phyloP scores from a whole-genome alignment of 1,284 basidiomycete genomes.

The Rhodotorula sp. region DNA sequence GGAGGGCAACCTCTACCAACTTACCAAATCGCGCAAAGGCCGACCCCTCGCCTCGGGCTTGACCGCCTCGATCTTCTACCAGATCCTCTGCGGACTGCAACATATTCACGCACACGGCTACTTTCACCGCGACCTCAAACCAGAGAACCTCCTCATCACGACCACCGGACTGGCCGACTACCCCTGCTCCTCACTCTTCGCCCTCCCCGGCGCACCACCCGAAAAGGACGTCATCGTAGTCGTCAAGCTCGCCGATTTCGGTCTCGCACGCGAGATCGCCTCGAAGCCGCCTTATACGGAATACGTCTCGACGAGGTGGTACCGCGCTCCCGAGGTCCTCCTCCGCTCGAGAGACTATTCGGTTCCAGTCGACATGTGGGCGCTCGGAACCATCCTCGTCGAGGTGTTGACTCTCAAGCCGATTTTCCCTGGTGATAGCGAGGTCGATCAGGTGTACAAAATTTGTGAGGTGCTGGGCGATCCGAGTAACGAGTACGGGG shows the following conservation, averaged over 20 bases:
- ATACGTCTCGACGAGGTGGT: conserved; percentile 99
- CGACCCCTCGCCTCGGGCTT: conserved; percentile 91
- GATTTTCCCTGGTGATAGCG: conserved; percentile 94
- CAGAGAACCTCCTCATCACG: conserved; percentile 99
- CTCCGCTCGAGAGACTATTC: conserved; percentile 89
- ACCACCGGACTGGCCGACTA: conserved; percentile 96
- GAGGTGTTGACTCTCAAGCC: conserved; percentile 94
- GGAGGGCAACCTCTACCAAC: conserved; percentile 99
- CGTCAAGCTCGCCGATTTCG: conserved; percentile 98
- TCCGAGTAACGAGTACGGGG: conserved; percentile 77
- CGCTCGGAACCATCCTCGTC: conserved; percentile 94
- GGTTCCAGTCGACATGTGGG: conserved; percentile 99
- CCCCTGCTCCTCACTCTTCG: conserved; percentile 56
- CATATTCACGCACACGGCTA: conserved; percentile 92
- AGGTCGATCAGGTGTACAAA: conserved; percentile 86
- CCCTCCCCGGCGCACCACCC: conserved; percentile 47
- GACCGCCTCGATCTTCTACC: conserved; percentile 89
- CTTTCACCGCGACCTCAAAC: conserved; percentile 99
- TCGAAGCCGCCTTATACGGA: conserved; percentile 94
- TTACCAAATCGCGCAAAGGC: conserved; percentile 95
- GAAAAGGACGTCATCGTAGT: conserved; percentile 96
- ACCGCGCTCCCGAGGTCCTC: conserved; percentile 95
- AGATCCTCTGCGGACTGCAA: conserved; percentile 83
- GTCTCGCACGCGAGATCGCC: conserved; percentile 84
- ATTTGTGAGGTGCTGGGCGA: conserved; percentile 93